These are phyloP conservation scores for Prunus kanzakura DNA, from an alignment of 306 rosid genomes.

Conservation along the genomic window DNA sequence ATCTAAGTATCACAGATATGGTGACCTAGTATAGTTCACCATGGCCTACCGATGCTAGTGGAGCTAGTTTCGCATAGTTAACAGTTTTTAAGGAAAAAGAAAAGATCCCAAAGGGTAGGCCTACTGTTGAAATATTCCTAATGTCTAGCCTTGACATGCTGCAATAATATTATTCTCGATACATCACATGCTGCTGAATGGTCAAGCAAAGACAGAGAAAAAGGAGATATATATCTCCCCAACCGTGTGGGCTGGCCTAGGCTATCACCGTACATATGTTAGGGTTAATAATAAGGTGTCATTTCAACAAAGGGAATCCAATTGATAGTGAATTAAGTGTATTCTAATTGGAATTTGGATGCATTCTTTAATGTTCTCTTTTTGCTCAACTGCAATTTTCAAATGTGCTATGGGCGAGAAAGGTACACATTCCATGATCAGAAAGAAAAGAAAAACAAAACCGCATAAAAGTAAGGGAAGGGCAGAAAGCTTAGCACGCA, in stretches of 20 bases:
- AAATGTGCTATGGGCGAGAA: neutral
- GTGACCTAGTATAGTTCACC: neutral
- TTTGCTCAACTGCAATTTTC: neutral
- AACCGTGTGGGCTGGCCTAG: neutral
- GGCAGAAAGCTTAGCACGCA: too few relatives aligned
- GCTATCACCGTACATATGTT: neutral
- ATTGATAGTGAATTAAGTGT: neutral
- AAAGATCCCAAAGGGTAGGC: too few relatives aligned
- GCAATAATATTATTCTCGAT: too few relatives aligned
- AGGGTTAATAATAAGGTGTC: neutral
- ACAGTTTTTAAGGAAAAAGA: too few relatives aligned
- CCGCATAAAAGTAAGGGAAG: too few relatives aligned
- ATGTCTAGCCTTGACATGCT: too few relatives aligned
- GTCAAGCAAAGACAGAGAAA: too few relatives aligned
- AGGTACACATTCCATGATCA: too few relatives aligned
- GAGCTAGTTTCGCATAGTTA: too few relatives aligned
- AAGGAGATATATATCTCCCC: neutral
- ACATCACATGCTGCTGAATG: too few relatives aligned
- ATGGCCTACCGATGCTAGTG: neutral
- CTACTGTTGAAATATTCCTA: too few relatives aligned
- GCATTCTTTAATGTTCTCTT: neutral
- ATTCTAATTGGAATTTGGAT: neutral
- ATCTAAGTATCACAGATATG: neutral
- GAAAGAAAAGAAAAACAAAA: too few relatives aligned
- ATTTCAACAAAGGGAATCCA: neutral